Base-by-base conservation (phyloP, 78 protist species). In the Polysphondylium violaceum region DNA sequence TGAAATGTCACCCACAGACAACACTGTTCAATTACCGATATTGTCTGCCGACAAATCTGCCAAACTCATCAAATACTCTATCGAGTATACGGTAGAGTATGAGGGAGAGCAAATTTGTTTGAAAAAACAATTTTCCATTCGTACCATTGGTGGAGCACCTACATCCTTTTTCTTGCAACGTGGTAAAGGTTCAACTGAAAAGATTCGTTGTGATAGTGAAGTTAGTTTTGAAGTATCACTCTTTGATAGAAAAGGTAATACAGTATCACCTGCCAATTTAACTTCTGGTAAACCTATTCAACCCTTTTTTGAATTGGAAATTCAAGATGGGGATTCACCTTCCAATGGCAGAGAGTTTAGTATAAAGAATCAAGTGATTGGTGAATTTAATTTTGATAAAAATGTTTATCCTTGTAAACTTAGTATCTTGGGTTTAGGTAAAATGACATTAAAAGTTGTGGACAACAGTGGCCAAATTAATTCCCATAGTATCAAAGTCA, bases 111-210 rank as follows among this genome's bases (percentile, higher is more conserved):
- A 21, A 3, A 38, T 64, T 2, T 25, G 23, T 12, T 47, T 79
- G 33, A 58, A 83, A 59, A 69, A 69, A 50, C 72, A 67, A 31
- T 83, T 83, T 29, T 69, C 91, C 3, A 55, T 83, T 58, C 81
- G 69, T 43, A 83, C 91, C 6, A 61, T 67, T 58, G 91, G 91
- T 58, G 91, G 91, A 5, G 71, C 91, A 2, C 91, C 91, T n/a
- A 16, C 74, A 33, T 31, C 76, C 9, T 83, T 83, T 50, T 44
- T 50, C 31, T 33, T 47, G 8, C 61, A 67, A 17, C 40, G 56
- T 11, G 68, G 74, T 8, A 40, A 50, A 31, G 77, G 77, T 41
- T 27, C 29, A n/a, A 23, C 35, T 12, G n/a, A 25, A 1, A 17
- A 50, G 23, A 51, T 74, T 19, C 33, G 91, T 31, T 83, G 91